phyloP scores from a whole-genome alignment of 169 alveolate species.

The Plasmodium sp. region DNA sequence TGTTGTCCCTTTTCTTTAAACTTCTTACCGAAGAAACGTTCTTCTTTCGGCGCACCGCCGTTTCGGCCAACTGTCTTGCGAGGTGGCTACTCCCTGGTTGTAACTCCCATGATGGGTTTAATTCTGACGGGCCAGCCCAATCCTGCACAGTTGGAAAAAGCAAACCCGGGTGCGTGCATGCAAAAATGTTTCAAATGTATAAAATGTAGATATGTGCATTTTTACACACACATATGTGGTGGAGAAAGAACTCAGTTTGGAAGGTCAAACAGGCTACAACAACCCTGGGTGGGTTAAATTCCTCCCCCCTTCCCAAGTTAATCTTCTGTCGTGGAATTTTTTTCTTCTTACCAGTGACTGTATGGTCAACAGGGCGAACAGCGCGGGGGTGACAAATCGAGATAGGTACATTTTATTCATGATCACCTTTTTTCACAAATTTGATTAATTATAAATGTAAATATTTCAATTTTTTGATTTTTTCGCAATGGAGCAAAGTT shows the following conservation, averaged over 20 bases:
- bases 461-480: too few relatives aligned
- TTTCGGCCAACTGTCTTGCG: not conserved
- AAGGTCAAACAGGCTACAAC: not conserved
- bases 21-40: not conserved
- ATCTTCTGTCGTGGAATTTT: not conserved
- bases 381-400: not conserved
- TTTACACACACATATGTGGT: not conserved
- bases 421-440: not conserved
- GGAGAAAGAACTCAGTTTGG: not conserved
- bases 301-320: not conserved
- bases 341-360: not conserved
- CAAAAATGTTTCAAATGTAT: not conserved
- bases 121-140: not conserved
- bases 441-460: not conserved
- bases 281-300: not conserved
- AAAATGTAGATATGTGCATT: not conserved
- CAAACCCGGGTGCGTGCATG: not conserved
- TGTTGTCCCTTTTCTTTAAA: not conserved
- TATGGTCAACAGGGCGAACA: not conserved
- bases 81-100: not conserved
- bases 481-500: not conserved
- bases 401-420: not conserved
- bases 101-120: not conserved
- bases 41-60: not conserved
- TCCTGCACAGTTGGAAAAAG: not conserved